These are phyloP conservation scores for Diospyros kaki DNA, from an alignment of 148 eudicot species.

Conservation along the genomic window DNA sequence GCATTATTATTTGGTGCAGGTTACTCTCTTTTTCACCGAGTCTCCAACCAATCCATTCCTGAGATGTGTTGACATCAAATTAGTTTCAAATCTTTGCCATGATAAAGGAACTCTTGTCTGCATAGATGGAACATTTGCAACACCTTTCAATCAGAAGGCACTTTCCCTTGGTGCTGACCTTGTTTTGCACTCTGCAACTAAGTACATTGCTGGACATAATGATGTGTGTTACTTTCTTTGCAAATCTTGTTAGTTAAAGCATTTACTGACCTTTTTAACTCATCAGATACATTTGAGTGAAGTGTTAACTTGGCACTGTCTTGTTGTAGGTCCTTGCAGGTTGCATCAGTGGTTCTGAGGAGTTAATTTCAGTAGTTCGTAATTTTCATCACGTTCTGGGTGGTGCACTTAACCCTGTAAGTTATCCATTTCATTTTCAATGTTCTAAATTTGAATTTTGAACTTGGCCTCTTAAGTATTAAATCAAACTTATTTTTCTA, in stretches of 20 bases:
- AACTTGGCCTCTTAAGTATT: not conserved
- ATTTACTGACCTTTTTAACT: not conserved
- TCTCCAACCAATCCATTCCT: slow-evolving; percentile 95
- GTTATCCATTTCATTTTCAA: slow-evolving; percentile 17
- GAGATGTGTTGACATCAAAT: slow-evolving; percentile 85
- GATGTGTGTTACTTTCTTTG: slow-evolving; percentile 46
- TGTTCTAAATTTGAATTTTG: not conserved
- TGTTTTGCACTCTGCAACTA: slow-evolving; percentile 77
- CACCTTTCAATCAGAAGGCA: slow-evolving; percentile 93
- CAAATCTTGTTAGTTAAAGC: not conserved
- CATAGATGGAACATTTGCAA: slow-evolving; percentile 91
- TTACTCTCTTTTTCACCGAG: slow-evolving; percentile 75
- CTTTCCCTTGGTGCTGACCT: slow-evolving; percentile 86
- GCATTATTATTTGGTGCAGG: slow-evolving; percentile 29
- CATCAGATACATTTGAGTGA: not conserved
- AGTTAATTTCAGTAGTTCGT: slow-evolving; percentile 55
- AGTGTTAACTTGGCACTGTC: not conserved
- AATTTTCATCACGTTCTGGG: slow-evolving; percentile 82
- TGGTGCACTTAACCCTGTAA: slow-evolving; percentile 88
- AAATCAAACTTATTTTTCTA: not conserved
- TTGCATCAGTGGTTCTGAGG: slow-evolving; percentile 69
- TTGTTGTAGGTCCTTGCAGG: slow-evolving; percentile 81
- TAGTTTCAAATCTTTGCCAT: slow-evolving; percentile 85
- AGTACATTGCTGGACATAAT: slow-evolving; percentile 76
- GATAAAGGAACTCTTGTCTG: slow-evolving; percentile 78